A percentile compares a stretch with the other conserved stretches of the same genome.
phyloP scores from a whole-genome alignment of 305 asterid species.

The Fraxinus xanthoxyloides region DNA sequence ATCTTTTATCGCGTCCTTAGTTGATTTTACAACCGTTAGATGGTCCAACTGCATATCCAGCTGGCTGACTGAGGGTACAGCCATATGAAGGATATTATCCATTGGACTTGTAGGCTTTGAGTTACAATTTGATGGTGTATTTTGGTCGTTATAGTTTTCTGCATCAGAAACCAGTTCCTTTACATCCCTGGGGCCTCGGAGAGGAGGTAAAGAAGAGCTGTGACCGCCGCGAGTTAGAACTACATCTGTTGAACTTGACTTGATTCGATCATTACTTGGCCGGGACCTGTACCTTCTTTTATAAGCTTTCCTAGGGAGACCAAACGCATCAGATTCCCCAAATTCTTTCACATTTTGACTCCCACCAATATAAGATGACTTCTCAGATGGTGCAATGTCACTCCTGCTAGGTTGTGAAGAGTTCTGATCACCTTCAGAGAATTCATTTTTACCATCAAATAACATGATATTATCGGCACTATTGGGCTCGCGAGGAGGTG shows the following conservation, averaged over 20 bases:
- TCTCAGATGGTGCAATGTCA: conserved; percentile 45
- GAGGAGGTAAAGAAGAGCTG: conserved; percentile 56
- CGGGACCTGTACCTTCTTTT: conserved; percentile 76
- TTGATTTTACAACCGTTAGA: conserved; percentile 47
- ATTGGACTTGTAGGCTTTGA: conserved; percentile 41
- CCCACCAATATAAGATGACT: conserved; percentile 43
- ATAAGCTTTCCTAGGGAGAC: conserved; percentile 78
- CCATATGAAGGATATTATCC: conserved; percentile 37
- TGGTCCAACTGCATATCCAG: conserved; percentile 41
- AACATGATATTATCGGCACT: conserved; percentile 85
- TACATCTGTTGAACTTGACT: conserved; percentile 59
- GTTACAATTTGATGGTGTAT: conserved; percentile 28
- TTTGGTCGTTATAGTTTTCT: conserved; percentile 42
- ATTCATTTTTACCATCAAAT: conserved; percentile 67
- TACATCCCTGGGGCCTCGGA: conserved; percentile 44
- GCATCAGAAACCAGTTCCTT: conserved; percentile 43
- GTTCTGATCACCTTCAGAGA: conserved; percentile 56
- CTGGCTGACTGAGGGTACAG: conserved; percentile 36
- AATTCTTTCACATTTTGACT: conserved; percentile 48
- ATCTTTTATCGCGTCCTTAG: conserved; percentile 37
- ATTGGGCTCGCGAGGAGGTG: conserved; percentile 59
- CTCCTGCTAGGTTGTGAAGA: conserved; percentile 46
- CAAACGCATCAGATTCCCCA: conserved; percentile 65
- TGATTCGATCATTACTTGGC: conserved; percentile 66
- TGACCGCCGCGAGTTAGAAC: conserved; percentile 49